Percentiles rank a stretch among this genome's conserved stretches.
Conservation (phyloP, 2,329 filamentous ascomycete species). For the Colletotrichum gigasporum region DNA sequence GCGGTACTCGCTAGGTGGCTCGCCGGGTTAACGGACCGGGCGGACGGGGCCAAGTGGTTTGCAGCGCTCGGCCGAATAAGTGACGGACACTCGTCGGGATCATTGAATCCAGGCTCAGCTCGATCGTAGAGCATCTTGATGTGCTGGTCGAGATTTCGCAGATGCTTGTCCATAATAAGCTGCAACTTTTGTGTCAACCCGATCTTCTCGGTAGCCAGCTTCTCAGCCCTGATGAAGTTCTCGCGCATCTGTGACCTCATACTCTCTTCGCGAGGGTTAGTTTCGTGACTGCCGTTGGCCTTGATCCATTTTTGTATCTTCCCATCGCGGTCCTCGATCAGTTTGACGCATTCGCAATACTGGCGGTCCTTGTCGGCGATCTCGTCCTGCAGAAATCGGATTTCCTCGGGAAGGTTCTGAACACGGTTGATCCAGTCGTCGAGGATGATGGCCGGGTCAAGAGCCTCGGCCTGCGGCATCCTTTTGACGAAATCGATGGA, state of each 20-base stretch:
- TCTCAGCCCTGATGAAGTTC: slow-evolving; percentile 74
- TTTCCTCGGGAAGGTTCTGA: slow-evolving; percentile 83
- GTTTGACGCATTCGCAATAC: slow-evolving; percentile 73
- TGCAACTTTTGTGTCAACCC: slow-evolving; percentile 73
- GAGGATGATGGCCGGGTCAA: slow-evolving; percentile 75
- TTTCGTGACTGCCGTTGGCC: slow-evolving; percentile 75
- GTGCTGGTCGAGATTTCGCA: slow-evolving; percentile 68
- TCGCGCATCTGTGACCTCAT: slow-evolving; percentile 73
- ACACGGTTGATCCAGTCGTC: slow-evolving; percentile 82
- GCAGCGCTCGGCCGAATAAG: slow-evolving; percentile 67
- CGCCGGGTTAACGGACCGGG: slow-evolving; percentile 54
- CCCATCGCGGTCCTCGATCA: slow-evolving; percentile 76
- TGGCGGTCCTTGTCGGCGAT: slow-evolving; percentile 81
- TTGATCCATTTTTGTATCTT: slow-evolving; percentile 87
- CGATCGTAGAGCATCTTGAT: slow-evolving; percentile 70
- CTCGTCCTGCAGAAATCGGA: slow-evolving; percentile 85
- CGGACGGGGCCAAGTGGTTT: slow-evolving; percentile 54
- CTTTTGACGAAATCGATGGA: slow-evolving; percentile 75
- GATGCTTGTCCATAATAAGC: slow-evolving; percentile 69
- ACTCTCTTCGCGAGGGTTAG: slow-evolving; percentile 79
- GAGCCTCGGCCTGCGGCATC: slow-evolving; percentile 70
- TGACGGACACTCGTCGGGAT: slow-evolving; percentile 71
- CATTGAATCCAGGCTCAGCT: slow-evolving; percentile 68
- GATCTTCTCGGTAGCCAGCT: slow-evolving; percentile 80
- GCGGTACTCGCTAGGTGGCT: slow-evolving; percentile 44